Percentiles rank a stretch among this genome's conserved stretches.
Evolutionary conservation across 2,329 filamentous ascomycete species (phyloP).

Genomic region (Fusarium irregulare): DNA sequence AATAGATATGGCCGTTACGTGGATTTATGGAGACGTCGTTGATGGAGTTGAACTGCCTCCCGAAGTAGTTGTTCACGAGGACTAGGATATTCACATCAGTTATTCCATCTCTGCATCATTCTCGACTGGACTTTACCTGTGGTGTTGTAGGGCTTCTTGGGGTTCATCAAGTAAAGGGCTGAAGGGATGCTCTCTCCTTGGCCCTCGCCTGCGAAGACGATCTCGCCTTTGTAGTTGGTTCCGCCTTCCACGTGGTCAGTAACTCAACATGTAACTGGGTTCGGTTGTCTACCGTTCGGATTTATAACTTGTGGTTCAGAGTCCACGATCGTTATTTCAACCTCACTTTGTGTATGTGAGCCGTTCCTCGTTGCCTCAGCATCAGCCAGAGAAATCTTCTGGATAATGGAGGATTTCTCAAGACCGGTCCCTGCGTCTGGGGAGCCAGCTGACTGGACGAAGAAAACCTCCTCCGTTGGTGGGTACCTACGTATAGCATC

Average conservation of each 20-base stretch:
- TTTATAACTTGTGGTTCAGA: conserved; percentile 60
- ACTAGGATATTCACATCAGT: conserved; percentile 43
- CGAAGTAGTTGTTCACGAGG: conserved; percentile 69
- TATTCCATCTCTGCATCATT: too few species aligned
- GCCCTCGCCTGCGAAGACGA: conserved; percentile 63
- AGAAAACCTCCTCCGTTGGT: conserved; percentile 64
- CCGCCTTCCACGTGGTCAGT: conserved; percentile 54
- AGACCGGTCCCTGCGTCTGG: conserved; percentile 60
- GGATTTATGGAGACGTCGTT: conserved; percentile 68
- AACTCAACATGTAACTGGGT: accelerated
- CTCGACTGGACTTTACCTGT: too few species aligned
- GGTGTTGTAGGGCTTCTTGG: conserved; percentile 60
- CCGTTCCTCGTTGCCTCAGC: conserved; percentile 49
- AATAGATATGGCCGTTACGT: conserved; percentile 69
- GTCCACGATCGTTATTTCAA: conserved; percentile 56
- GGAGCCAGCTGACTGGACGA: conserved; percentile 63
- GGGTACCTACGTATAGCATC: too few species aligned
- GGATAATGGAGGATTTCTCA: conserved; percentile 61
- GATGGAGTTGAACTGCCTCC: conserved; percentile 68
- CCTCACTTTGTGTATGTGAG: conserved; percentile 43
- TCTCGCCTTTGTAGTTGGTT: conserved; percentile 61
- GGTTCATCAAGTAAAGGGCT: conserved; percentile 45
- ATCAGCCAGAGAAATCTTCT: conserved; percentile 61
- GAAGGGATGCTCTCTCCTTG: conserved; percentile 54
- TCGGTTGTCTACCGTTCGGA: conserved; percentile 58